Base-by-base conservation (phyloP, 2,329 filamentous ascomycete species). In the Ramularia endophylla region DNA sequence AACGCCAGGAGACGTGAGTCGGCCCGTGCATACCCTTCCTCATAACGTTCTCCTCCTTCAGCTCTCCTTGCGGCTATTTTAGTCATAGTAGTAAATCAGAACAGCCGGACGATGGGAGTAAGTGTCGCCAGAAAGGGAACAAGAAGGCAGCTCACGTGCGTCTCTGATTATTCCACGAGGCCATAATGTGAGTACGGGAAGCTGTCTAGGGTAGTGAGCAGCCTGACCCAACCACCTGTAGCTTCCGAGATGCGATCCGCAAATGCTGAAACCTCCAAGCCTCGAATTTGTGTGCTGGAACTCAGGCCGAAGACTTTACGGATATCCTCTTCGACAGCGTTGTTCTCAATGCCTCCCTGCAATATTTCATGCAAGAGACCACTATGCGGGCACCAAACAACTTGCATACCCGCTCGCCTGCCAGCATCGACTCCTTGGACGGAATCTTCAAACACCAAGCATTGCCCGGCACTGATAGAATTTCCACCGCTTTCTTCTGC, bases 401-500 rank as follows among this genome's bases (percentile, higher is more conserved):
- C 87, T 48, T 88, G 79, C 89, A 95, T 95, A 0, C 89, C 89
- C 0, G 90, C 89, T 49, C 89, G 78, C 37, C 89, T 74, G 3
- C 87, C 90, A 1, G 87, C 80, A 66, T 95, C 90, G 2, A 95
- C 87, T 5, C 90, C 89, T 0, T 87, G 86, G 1, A 95, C 87
- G 33, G 83, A 86, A 65, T 97, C 90, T 65, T 95, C 89, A 55
- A 95, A 95, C 0, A 95, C 90, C 12, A 95, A 72, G 60, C 90
- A 95, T 64, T 95, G 88, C 51, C 85, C 84, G 0, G 87, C 86
- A 34, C 61, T 72, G 50, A 97, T 81, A 31, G 72, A 69, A 40
- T 75, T 67, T 47, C 73, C 66, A 43, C 77, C 78, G 3, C 70
- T 65, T 0, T 77, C 75, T 8, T 15, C 13, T 22, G 18, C 27